Percentiles rank a stretch among this genome's conserved stretches.
Evolutionary conservation across 164 flowering plant genomes (phyloP).

Genomic region (Umbilicus rupestris): DNA sequence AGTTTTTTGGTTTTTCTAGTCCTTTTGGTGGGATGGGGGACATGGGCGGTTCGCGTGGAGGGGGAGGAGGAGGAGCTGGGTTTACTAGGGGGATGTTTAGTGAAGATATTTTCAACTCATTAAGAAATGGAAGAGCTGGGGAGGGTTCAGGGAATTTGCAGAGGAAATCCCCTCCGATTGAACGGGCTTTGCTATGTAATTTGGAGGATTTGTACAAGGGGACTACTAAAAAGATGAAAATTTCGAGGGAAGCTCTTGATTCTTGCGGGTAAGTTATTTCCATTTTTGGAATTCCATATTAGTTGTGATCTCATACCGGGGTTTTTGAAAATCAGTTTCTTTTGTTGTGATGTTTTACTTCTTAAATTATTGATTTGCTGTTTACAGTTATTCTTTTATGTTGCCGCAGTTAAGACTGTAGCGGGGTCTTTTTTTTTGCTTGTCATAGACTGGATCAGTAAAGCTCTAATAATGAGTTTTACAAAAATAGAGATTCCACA

Average conservation of each 20-base stretch:
- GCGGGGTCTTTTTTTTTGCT: no score
- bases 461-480: no score
- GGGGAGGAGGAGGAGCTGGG: not conserved
- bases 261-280: constrained; percentile 50
- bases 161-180: constrained; percentile 55
- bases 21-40: constrained; percentile 68
- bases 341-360: no score
- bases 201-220: constrained; percentile 94
- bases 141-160: constrained; percentile 29
- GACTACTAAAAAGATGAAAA: constrained; percentile 94
- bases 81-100: constrained; percentile 44
- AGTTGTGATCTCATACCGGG: not conserved
- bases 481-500: no score
- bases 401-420: not conserved
- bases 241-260: constrained; percentile 75
- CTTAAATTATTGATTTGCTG: no score
- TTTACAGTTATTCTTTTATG: not conserved
- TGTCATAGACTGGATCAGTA: no score
- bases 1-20: constrained; percentile 65
- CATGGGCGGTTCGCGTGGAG: constrained; percentile 41
- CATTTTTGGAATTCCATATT: not conserved
- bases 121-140: constrained; percentile 40
- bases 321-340: not conserved
- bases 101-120: constrained; percentile 46
- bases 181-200: constrained; percentile 57